phyloP scores from a whole-genome alignment of 805 yeast species.

The Ogataea methylovora region DNA sequence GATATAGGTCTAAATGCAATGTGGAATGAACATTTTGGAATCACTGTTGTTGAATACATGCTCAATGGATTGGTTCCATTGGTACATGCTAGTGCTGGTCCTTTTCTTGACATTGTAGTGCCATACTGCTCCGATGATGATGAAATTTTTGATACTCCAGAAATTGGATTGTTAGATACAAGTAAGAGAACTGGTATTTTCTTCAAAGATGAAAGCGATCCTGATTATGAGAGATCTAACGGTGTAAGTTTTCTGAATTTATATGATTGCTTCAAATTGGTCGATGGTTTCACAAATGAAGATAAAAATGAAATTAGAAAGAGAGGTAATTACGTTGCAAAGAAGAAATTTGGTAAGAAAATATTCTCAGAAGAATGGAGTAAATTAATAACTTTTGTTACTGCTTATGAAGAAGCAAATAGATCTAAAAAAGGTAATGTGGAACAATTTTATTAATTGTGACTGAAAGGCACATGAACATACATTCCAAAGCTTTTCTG shows the following conservation, averaged over 20 bases:
- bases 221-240: conserved; percentile 40
- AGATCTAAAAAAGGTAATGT: conserved; percentile 20
- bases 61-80: conserved; percentile 83
- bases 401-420: conserved; percentile 12
- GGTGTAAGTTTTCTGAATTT: conserved; percentile 35
- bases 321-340: conserved; percentile 16
- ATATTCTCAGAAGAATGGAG: conserved; percentile 19
- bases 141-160: conserved; percentile 1
- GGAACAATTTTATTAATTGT: conserved; percentile 19
- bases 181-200: conserved; percentile 63
- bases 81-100: conserved; percentile 95
- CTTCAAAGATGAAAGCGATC: conserved; percentile 65
- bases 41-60: conserved; percentile 90
- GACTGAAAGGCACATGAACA: too few relatives aligned
- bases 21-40: conserved; percentile 99
- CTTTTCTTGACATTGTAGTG: conserved; percentile 76
- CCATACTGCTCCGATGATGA: conserved; percentile 33
- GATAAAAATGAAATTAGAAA: conserved; percentile 12
- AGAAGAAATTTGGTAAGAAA: conserved; percentile 18
- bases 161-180: background rate
- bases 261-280: conserved; percentile 37
- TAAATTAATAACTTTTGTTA: conserved; percentile 6
- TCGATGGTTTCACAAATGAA: conserved; percentile 6
- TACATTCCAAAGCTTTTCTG: too few relatives aligned
- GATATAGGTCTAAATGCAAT: conserved; percentile 85